Evolutionary conservation across 192 early-diverging fungal species (phyloP), one percentile per base, ranked within the genome.

Genomic region (Gonapodya sp.): DNA sequence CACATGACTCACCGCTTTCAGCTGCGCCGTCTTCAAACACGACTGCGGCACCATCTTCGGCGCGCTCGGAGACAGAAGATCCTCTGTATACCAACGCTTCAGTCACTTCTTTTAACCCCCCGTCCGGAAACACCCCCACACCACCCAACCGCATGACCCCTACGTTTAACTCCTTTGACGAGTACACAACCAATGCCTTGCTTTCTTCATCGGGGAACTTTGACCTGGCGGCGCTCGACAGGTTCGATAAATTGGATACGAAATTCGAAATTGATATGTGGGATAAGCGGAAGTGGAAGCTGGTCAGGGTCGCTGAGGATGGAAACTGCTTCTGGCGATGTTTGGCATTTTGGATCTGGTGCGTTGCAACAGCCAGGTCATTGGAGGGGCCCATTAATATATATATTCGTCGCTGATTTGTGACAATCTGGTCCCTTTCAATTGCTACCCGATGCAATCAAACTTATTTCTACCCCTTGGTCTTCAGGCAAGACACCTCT

Each of bases 321-420:
- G 75, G 75, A 31, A 77, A 77, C 31, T 77, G 75, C 75, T 77
- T 77, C 75, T 77, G 18, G 30, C 75, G 75, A 33, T 64, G 46
- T 64, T 24, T 64, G 8, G 46, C 46, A 8, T 64, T 16, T 64
- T 64, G 46, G 46, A 24, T 64, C 46, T 64, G 46, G 46, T 64
- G 46, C 46, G 46, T 64, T 24, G 2, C 75, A n/a, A n/a, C n/a
- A n/a, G n/a, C n/a, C n/a, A n/a, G n/a, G n/a, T n/a, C n/a, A n/a
- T n/a, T n/a, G n/a, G n/a, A n/a, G n/a, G n/a, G n/a, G n/a, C n/a
- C n/a, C n/a, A n/a, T n/a, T n/a, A n/a, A n/a, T n/a, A n/a, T n/a
- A n/a, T n/a, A n/a, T n/a, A n/a, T n/a, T n/a, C n/a, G n/a, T n/a
- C n/a, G n/a, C n/a, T n/a, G n/a, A n/a, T n/a, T n/a, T n/a, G n/a